A percentile compares a stretch with the other conserved stretches of the same genome.
Evolutionary conservation across 2,329 filamentous ascomycete species (phyloP).

Genomic region (Microdochium nivale): DNA sequence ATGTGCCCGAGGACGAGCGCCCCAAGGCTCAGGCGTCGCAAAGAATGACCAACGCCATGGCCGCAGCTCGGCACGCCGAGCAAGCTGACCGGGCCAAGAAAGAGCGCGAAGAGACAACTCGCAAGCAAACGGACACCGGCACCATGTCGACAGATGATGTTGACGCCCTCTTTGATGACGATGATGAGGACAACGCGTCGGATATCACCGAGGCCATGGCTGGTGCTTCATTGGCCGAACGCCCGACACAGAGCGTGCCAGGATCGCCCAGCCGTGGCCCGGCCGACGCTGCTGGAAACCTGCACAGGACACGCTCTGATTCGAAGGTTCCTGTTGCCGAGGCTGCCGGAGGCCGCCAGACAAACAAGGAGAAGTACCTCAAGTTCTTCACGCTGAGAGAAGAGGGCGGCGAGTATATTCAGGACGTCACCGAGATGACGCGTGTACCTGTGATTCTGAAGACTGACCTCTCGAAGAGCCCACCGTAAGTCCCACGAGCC

Average conservation of each 20-base stretch:
- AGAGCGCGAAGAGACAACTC: conserved; percentile 83
- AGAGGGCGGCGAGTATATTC: conserved; percentile 91
- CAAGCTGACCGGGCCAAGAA: conserved; percentile 72
- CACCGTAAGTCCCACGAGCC: conserved; percentile 67
- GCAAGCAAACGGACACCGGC: conserved; percentile 89
- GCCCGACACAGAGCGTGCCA: conserved; percentile 90
- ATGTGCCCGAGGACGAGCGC: conserved; percentile 92
- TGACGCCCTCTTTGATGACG: conserved; percentile 82
- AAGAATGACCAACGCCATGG: conserved; percentile 65
- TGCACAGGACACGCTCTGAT: conserved; percentile 87
- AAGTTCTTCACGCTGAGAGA: conserved; percentile 84
- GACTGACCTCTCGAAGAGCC: conserved; percentile 97
- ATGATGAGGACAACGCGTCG: conserved; percentile 80
- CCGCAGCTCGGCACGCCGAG: conserved; percentile 72
- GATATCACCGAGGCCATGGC: conserved; percentile 88
- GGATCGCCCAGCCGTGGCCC: conserved; percentile 78
- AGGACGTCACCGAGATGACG: conserved; percentile 97
- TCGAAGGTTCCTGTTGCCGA: conserved; percentile 77
- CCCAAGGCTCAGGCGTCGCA: conserved; percentile 73
- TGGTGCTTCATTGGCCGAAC: conserved; percentile 80
- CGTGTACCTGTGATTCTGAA: conserved; percentile 95
- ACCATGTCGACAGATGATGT: conserved; percentile 90
- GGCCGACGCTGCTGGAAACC: conserved; percentile 52
- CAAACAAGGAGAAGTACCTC: conserved; percentile 93
- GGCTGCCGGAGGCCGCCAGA: conserved; percentile 69